phyloP scores from a whole-genome alignment of 768 basidiomycete species.

The Astraeus odoratus region DNA sequence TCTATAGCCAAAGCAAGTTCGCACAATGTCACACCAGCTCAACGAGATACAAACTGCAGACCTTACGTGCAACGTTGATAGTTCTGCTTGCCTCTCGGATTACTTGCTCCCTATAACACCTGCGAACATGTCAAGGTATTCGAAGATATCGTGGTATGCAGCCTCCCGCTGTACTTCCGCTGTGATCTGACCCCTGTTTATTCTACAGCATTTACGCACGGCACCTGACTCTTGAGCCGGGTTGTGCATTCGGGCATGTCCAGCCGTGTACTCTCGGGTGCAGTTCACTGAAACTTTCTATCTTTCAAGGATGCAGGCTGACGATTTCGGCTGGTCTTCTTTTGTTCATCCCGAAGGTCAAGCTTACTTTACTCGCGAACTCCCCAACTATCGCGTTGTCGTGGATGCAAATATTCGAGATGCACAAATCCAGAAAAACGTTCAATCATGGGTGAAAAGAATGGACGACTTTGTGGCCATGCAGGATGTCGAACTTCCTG shows the following conservation, averaged over 20 bases:
- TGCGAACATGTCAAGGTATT: background rate
- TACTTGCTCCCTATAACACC: too few relatives aligned
- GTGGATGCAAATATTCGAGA: background rate
- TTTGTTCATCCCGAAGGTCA: slow-evolving; percentile 51
- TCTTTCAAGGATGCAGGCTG: slow-evolving; percentile 24
- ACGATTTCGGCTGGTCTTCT: slow-evolving; percentile 36
- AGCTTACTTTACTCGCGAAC: slow-evolving; percentile 35
- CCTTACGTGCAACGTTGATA: too few relatives aligned
- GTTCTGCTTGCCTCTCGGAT: too few relatives aligned
- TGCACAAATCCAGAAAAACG: background rate
- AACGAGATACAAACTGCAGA: too few relatives aligned
- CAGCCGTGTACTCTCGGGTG: too few relatives aligned
- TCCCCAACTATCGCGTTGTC: slow-evolving; percentile 14
- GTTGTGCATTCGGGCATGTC: background rate
- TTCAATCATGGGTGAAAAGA: background rate
- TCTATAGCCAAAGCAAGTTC: too few relatives aligned
- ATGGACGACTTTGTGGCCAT: background rate
- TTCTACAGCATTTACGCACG: background rate
- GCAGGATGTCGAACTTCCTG: background rate
- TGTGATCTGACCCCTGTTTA: background rate
- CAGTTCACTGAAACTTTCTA: background rate
- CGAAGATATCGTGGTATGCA: background rate
- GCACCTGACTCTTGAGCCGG: too few relatives aligned
- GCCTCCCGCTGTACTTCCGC: background rate
- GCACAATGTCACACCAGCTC: too few relatives aligned